Evolutionary conservation across 169 alveolate species (phyloP).

Genomic region (Perkinsus chesapeaki): DNA sequence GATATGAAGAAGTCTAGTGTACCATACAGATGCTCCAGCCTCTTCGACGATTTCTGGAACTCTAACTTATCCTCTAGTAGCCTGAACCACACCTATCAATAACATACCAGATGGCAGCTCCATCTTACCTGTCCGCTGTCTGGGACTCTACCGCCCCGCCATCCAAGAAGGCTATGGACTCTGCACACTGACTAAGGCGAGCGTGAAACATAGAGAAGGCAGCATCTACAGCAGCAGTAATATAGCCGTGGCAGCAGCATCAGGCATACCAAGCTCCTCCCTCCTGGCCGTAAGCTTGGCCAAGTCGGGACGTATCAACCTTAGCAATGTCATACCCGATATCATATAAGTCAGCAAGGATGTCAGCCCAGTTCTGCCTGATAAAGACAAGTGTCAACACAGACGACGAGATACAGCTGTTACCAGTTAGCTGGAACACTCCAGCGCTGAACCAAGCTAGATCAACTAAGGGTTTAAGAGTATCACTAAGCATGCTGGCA

Average conservation of each 20-base stretch:
- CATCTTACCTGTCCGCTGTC: neutral
- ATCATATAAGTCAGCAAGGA: neutral
- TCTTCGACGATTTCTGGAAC: neutral
- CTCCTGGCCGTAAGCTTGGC: neutral
- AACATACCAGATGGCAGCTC: neutral
- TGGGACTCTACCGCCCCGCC: slow-evolving; percentile 2
- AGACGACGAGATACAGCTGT: neutral
- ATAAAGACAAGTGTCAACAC: neutral
- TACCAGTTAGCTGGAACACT: neutral
- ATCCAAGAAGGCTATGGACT: neutral
- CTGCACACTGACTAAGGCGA: neutral
- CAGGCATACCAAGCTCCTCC: neutral
- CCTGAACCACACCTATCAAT: neutral
- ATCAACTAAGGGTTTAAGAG: neutral
- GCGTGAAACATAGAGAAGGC: neutral
- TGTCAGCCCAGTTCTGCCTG: neutral
- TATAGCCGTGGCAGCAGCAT: neutral
- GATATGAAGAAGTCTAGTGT: neutral
- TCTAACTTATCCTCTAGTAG: neutral
- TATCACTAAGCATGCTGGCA: neutral
- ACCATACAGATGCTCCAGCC: neutral
- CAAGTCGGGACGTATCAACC: neutral
- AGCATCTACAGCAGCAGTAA: neutral
- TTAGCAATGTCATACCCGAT: neutral
- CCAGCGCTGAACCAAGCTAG: neutral